phyloP scores from a whole-genome alignment of 73 alveolate species.

The Tetrahymena thermophila region DNA sequence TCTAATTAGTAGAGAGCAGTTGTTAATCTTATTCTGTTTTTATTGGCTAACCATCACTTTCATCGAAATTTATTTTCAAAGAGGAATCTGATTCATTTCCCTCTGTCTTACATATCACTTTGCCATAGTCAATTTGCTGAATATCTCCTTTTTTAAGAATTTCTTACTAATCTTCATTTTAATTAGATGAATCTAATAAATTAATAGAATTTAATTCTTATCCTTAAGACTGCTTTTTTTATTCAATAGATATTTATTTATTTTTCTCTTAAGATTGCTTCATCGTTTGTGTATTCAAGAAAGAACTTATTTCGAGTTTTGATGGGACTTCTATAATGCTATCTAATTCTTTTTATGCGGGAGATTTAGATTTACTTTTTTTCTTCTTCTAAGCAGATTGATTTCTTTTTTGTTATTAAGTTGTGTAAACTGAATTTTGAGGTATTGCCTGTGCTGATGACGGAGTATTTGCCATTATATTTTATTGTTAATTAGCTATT shows the following conservation, averaged over 20 bases:
- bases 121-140: not conserved
- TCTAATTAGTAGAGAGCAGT: not conserved
- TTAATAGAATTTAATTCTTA: not conserved
- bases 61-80: not conserved
- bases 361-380: not conserved
- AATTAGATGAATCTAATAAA: not conserved
- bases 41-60: not conserved
- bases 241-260: not conserved
- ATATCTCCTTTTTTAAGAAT: not conserved
- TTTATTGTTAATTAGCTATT: not conserved
- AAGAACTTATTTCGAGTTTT: not conserved
- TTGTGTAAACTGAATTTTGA: not conserved
- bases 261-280: not conserved
- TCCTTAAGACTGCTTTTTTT: not conserved
- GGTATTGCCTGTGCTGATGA: not conserved
- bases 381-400: not conserved
- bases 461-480: not conserved
- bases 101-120: not conserved
- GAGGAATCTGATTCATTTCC: not conserved
- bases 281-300: not conserved
- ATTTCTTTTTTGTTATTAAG: not conserved
- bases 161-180: not conserved
- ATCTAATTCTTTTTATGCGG: not conserved
- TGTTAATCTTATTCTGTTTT: not conserved
- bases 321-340: not conserved